These are phyloP conservation scores for Mycena metata DNA, from an alignment of 768 basidiomycete species.

Conservation along the genomic window DNA sequence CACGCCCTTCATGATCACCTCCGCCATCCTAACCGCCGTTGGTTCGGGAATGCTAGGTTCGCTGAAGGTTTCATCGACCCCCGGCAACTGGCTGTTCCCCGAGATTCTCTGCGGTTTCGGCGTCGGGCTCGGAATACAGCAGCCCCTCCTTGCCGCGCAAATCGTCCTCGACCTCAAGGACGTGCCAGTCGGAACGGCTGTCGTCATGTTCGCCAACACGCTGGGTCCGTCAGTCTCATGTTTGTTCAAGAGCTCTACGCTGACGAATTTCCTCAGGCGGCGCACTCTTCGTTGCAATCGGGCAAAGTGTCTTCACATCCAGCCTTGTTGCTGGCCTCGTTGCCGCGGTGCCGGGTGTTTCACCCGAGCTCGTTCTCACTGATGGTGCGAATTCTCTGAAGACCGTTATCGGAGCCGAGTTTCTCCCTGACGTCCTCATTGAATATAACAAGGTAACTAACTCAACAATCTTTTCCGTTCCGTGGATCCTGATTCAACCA, in stretches of 20 bases:
- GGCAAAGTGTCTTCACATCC: conserved; percentile 36
- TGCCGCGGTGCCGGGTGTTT: conserved; percentile 23
- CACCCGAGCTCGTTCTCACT: conserved; percentile 21
- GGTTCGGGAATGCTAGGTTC: conserved; percentile 54
- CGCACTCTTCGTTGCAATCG: conserved; percentile 37
- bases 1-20: conserved; percentile 43
- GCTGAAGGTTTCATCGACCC: conserved; percentile 41
- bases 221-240: conserved; percentile 33
- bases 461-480: neutral
- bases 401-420: conserved; percentile 15
- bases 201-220: conserved; percentile 41
- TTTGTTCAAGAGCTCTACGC: conserved; percentile 36
- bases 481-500: neutral
- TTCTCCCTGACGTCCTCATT: neutral
- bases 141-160: conserved; percentile 40
- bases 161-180: conserved; percentile 36
- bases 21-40: conserved; percentile 50
- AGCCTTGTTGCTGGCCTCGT: conserved; percentile 14
- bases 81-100: conserved; percentile 36
- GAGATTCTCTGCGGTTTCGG: conserved; percentile 48
- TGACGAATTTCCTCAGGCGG: conserved; percentile 40
- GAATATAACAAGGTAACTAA: conserved; percentile 19
- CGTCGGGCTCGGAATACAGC: conserved; percentile 44
- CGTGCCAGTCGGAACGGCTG: conserved; percentile 35
- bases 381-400: conserved; percentile 24